These are phyloP conservation scores for Aureobasidium pullulans DNA, from an alignment of 2,329 filamentous ascomycete genomes.

Conservation along the genomic window DNA sequence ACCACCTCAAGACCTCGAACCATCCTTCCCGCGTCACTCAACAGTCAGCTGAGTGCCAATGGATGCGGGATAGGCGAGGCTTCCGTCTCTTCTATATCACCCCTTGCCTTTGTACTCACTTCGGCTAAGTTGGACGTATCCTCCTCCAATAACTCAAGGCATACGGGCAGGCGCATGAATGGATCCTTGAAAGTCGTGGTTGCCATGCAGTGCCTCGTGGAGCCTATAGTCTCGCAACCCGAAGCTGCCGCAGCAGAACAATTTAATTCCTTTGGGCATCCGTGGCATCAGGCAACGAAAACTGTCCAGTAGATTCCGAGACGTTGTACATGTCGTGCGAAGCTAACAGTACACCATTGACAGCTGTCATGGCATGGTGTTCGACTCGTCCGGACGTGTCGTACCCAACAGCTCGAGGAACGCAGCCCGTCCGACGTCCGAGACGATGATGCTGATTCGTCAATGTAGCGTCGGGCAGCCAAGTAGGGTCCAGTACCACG, in stretches of 20 bases:
- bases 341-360: constrained; percentile 10
- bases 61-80: constrained; percentile 6
- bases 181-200: constrained; percentile 4
- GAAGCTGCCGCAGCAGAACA: not conserved
- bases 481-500: constrained; percentile 7
- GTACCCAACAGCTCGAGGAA: constrained; percentile 6
- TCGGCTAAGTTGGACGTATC: not conserved
- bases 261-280: not conserved
- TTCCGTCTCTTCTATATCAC: constrained; percentile 2
- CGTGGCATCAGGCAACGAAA: not conserved
- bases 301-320: not conserved
- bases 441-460: constrained; percentile 6
- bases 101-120: constrained; percentile 11
- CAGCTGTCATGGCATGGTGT: constrained; percentile 7
- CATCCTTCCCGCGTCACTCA: constrained; percentile 4
- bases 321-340: constrained; percentile 7
- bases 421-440: constrained; percentile 6
- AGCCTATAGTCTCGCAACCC: not conserved
- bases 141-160: not conserved
- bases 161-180: constrained; percentile 3
- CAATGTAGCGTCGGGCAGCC: constrained; percentile 12
- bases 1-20: not conserved
- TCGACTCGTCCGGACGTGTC: not conserved
- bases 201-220: constrained; percentile 12
- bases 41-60: constrained; percentile 13